A percentile compares a stretch with the other conserved stretches of the same genome.
Conservation (phyloP, 2,329 filamentous ascomycete genomes). For the Emydomyces testavorans region DNA sequence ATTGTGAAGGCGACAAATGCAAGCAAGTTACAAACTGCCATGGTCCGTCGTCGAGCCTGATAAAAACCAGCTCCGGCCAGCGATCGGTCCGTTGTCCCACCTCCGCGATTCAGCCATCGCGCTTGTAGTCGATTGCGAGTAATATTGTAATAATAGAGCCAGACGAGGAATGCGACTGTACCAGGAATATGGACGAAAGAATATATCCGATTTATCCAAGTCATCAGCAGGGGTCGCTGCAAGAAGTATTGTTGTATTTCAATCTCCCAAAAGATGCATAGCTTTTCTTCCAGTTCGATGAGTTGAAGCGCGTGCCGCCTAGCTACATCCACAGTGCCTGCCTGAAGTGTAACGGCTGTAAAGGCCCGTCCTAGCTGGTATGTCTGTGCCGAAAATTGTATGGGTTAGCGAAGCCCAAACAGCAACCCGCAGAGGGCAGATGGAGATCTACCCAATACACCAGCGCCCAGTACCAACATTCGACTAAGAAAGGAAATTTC, state of each 20-base stretch:
- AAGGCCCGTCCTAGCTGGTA: slow-evolving; percentile 65
- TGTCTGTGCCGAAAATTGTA: slow-evolving; percentile 38
- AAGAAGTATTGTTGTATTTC: slow-evolving; percentile 50
- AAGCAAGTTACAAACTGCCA: slow-evolving; percentile 48
- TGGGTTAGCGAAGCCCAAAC: background rate
- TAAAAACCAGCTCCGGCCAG: slow-evolving; percentile 44
- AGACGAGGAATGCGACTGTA: slow-evolving; percentile 57
- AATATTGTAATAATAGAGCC: slow-evolving; percentile 60
- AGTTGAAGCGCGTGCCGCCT: slow-evolving; percentile 57
- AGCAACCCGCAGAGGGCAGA: background rate
- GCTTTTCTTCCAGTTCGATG: slow-evolving; percentile 52
- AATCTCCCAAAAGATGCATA: slow-evolving; percentile 55
- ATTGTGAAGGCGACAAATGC: slow-evolving; percentile 49
- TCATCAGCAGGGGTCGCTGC: slow-evolving; percentile 42
- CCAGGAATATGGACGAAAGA: slow-evolving; percentile 70
- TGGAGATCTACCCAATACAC: slow-evolving; percentile 57
- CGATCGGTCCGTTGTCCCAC: slow-evolving; percentile 28
- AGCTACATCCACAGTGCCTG: slow-evolving; percentile 57
- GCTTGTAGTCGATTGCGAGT: slow-evolving; percentile 43
- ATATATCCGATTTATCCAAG: slow-evolving; percentile 60
- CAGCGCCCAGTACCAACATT: slow-evolving; percentile 66
- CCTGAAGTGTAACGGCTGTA: slow-evolving; percentile 56
- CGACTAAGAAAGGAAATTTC: slow-evolving; percentile 60
- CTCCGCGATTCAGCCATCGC: slow-evolving; percentile 22
- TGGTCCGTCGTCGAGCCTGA: slow-evolving; percentile 44